Base-by-base conservation (phyloP, 1,139 yeast genomes). In the Geotrichum klebahnii region DNA sequence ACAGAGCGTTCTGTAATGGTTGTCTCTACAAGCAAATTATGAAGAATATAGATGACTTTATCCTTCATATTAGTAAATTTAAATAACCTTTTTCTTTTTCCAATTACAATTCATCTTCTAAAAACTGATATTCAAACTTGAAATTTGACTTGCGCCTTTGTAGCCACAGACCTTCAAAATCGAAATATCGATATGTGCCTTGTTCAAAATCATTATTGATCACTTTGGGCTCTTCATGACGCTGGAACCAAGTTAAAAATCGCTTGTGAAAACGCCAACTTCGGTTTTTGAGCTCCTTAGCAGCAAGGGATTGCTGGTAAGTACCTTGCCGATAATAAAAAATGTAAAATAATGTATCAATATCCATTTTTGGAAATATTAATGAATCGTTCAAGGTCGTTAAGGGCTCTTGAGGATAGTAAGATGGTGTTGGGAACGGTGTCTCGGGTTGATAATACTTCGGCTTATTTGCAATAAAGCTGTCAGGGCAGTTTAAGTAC, bases 351-450 rank as follows among this genome's bases (percentile, higher is more conserved):
- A 92, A 71, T 1, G 98, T 90, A 64, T 90, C 97, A 41, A 83
- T 75, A 61, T 88, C 96, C 65, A 90, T 79, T 61, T 84, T 87
- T 32, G 77, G 73, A 72, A 88, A 77, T 37, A 87, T 61, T 19
- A 60, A 60, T 12, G 73, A 68, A 46, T 70, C 70, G 43, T 68
- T 72, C 37, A 73, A 61, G 19, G 66, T 60, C 12, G 69, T 63
- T 46, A 75, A 70, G 41, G 96, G 96, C 59, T 88, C 96, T 64
- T 83, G 92, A 2, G 99, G 98, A 69, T 89, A 92, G 67, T 84
- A 88, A 20, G 87, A 79, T 43, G 94, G 87, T 3, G 96, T 87
- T 14, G 97, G 96, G 64, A 85, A 95, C 46, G 95, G 95, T 58
- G 81, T 80, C 41, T 76, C 74, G n/a, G 96, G 95, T 55, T 76